These are phyloP conservation scores for Coprinellus aureogranulatus DNA, from an alignment of 768 basidiomycete genomes.

Conservation along the genomic window DNA sequence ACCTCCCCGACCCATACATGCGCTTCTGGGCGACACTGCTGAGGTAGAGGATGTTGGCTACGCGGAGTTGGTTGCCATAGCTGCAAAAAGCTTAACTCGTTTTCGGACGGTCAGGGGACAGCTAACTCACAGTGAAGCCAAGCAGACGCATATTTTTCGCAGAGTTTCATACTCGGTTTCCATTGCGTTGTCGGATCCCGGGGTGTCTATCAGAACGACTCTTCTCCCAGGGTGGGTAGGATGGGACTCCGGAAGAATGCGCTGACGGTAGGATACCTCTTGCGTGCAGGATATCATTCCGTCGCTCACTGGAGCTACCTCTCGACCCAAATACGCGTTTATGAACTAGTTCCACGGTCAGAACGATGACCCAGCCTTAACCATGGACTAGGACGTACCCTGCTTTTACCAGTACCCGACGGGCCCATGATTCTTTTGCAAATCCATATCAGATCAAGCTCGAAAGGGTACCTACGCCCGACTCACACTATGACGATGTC, in stretches of 20 bases:
- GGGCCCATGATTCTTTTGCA: slow-evolving; percentile 6
- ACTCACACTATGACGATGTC: slow-evolving; percentile 7
- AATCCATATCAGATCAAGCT: neutral
- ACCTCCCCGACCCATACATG: neutral
- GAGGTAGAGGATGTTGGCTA: slow-evolving; percentile 2
- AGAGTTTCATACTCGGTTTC: slow-evolving; percentile 21
- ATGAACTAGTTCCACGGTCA: slow-evolving; percentile 2
- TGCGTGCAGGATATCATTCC: neutral
- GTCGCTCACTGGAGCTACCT: neutral
- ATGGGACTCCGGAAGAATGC: neutral
- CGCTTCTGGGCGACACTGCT: slow-evolving; percentile 3
- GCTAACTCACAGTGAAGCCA: slow-evolving; percentile 16
- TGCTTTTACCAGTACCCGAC: slow-evolving; percentile 22
- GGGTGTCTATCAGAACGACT: slow-evolving; percentile 26
- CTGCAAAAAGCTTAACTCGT: neutral
- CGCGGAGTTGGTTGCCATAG: neutral
- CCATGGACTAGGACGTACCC: slow-evolving; percentile 2
- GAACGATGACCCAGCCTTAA: no score
- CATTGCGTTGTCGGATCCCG: slow-evolving; percentile 25
- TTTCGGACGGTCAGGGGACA: neutral
- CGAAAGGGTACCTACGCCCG: neutral
- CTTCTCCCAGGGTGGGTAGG: neutral
- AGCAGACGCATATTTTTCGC: slow-evolving; percentile 21
- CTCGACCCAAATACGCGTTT: neutral
- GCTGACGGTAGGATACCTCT: neutral